Conservation (phyloP, 345 rosid genomes). For the Citrus unshiu region DNA sequence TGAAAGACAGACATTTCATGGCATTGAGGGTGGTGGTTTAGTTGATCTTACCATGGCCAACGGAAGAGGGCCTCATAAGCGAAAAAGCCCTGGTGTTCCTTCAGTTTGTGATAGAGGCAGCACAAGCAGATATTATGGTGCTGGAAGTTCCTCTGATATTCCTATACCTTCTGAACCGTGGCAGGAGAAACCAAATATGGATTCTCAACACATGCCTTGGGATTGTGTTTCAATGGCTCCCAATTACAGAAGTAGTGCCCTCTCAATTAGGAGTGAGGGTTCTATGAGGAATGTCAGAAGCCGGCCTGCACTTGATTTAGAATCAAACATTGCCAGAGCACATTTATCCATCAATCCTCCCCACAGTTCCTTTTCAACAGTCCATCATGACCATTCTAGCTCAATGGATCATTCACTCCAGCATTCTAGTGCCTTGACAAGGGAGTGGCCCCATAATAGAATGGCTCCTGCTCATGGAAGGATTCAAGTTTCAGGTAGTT, state of each 20-base stretch:
- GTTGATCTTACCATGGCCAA: slow-evolving; percentile 49
- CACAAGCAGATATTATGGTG: slow-evolving; percentile 55
- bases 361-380: slow-evolving; percentile 34
- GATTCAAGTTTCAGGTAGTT: slow-evolving; percentile 41
- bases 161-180: slow-evolving; percentile 44
- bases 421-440: slow-evolving; percentile 33
- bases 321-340: slow-evolving; percentile 41
- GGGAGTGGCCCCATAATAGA: slow-evolving; percentile 59
- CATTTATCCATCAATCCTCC: slow-evolving; percentile 41
- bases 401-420: slow-evolving; percentile 43
- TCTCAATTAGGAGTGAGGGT: slow-evolving; percentile 58
- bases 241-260: slow-evolving; percentile 40
- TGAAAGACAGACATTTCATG: slow-evolving; percentile 44
- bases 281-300: slow-evolving; percentile 78
- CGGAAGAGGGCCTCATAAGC: slow-evolving; percentile 65
- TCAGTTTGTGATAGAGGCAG: slow-evolving; percentile 69
- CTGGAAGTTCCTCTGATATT: slow-evolving; percentile 63
- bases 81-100: slow-evolving; percentile 67
- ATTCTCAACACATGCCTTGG: slow-evolving; percentile 48
- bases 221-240: slow-evolving; percentile 41
- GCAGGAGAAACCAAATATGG: slow-evolving; percentile 50
- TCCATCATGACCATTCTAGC: slow-evolving; percentile 44
- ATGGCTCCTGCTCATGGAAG: slow-evolving; percentile 51
- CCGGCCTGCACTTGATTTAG: slow-evolving; percentile 62
- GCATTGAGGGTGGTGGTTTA: slow-evolving; percentile 46